Evolutionary conservation across 176 grass and related monocot genomes (phyloP).

Genomic region (Elymus sibiricus): DNA sequence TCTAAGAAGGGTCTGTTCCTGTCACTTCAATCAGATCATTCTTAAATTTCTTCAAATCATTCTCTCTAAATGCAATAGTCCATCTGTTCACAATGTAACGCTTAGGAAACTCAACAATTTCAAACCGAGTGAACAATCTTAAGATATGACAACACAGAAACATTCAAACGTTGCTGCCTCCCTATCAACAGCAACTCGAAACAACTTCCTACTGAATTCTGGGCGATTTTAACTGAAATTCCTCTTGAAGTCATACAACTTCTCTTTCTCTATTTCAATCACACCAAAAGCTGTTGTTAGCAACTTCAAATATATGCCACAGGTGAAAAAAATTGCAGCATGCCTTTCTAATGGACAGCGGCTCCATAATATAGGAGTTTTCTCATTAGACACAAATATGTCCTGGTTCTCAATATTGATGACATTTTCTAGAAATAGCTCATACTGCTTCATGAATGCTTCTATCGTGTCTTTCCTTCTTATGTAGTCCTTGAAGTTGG

Average conservation of each 20-base stretch:
- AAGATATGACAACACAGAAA: not conserved
- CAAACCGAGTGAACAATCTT: not conserved
- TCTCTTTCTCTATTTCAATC: not conserved
- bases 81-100: not conserved
- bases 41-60: not conserved
- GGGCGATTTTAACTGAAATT: not conserved
- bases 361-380: not conserved
- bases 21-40: too few species aligned
- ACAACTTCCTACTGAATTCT: not conserved
- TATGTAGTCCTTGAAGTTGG: not conserved
- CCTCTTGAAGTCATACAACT: not conserved
- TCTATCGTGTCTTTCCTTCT: conserved; percentile 3
- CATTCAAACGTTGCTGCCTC: not conserved
- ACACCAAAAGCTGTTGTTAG: not conserved
- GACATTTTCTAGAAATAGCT: conserved; percentile 1
- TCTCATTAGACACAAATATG: not conserved
- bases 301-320: not conserved
- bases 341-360: not conserved
- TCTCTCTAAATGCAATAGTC: not conserved
- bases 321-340: not conserved
- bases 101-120: not conserved
- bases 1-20: too few species aligned
- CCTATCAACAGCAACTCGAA: not conserved
- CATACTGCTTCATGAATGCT: conserved; percentile 15
- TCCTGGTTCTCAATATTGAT: not conserved